Base-by-base conservation (phyloP, 176 grass and related monocot genomes). In the Zea luxurians region DNA sequence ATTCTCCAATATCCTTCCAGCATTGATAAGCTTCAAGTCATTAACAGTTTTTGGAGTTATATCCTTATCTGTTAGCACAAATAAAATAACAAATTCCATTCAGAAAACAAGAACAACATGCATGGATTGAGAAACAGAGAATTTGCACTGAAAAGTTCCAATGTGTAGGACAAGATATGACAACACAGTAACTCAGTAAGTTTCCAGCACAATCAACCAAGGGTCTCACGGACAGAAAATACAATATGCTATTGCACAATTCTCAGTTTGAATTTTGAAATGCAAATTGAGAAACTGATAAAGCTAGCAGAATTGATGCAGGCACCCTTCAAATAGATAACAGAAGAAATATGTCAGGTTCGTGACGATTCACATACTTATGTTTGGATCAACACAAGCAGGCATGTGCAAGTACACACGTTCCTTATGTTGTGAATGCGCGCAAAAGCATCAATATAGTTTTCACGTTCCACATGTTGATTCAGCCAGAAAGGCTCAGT, bases 1-100 rank as follows among this genome's bases (percentile, higher is more conserved):
- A 77, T 97, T 97, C 83, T 97, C 93, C 66, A 97, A 73, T 92
- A 97, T 97, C 85, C 83, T 90, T 77, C 93, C 93, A 50, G 88
- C 93, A 90, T 97, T 97, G 78, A 97, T 97, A 55, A 97, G 85
- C 85, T 97, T 97, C 85, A 97, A 69, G 70, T 97, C 93, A 68
- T 83, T 93, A 80, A 93, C 88, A 55, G 85, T 90, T 81, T 89
- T 97, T 21, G 90, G 93, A 84, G 71, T 61, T 68, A 90, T 80
- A 79, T 89, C 90, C 68, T 83, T 93, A 70, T 90, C 93, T 97
- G 82, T 62, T 46, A 90, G 60, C 41, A 63, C 36, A 84, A 80
- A 81, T 37, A 60, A 13, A 88, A 71, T 18, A 81, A 77, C 1
- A 80, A 60, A 13, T 77, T 67, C 1, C 8, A 58, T 50, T 36